Evolutionary conservation across 352 stramenopile genomes (phyloP), one percentile per base, ranked within the genome.

Genomic region (Phytophthora citricola): DNA sequence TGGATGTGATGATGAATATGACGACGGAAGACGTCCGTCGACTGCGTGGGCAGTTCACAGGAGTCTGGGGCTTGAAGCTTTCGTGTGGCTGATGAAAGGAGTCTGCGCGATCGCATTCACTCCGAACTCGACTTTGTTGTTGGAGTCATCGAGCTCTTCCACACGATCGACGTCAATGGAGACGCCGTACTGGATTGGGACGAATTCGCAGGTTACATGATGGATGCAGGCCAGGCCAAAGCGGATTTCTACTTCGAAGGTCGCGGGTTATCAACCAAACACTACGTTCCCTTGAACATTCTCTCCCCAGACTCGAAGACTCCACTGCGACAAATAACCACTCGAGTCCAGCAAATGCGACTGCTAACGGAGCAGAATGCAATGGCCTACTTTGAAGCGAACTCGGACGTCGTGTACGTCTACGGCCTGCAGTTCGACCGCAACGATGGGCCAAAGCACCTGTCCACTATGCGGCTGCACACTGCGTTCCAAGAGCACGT

Each of bases 121-220:
- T 79, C 69, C 10, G 79, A 91, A 71, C 65, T 94, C 9, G 81
- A 93, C 59, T 93, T 97, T 73, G 83, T 95, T 4, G 82, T 94
- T 4, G 78, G 85, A 15, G 82, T 93, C 17, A 88, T 93, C 47
- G 87, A 97, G 38, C 81, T 97, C 31, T 97, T 97, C 69, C 85
- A 93, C 36, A 92, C 91, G 15, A 96, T 97, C 52, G 91, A 97
- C 63, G 85, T 97, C 54, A 97, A 97, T 43, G 91, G 90, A 2
- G 90, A 97, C 70, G 76, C 78, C 10, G 71, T 76, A 17, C 71
- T 97, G 55, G 91, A 97, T 56, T 97, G 91, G 91, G 90, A 97
- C 58, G 91, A 97, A 68, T 97, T 97, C 58, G 88, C 87, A 0
- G 75, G 68, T 15, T 96, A 94, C 64, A 93, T 96, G 74, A 81